Evolutionary conservation across 805 yeast species (phyloP).

Genomic region (Wickerhamiella sergipiensis): DNA sequence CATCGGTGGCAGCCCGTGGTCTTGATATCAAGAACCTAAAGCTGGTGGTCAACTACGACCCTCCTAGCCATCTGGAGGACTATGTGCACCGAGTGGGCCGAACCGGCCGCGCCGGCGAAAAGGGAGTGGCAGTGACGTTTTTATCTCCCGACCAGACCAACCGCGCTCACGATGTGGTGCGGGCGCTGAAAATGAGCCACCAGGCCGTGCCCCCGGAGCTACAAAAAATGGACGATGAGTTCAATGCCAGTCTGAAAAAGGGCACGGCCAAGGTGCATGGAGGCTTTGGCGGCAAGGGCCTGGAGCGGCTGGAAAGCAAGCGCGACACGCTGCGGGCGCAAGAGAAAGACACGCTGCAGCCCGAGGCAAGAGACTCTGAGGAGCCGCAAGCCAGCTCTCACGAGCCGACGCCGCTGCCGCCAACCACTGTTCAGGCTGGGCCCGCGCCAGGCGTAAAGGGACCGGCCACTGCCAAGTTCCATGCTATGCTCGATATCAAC

Average conservation of each 20-base stretch:
- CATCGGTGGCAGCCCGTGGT: conserved; percentile 92
- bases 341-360: conserved; percentile 22
- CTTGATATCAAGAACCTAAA: conserved; percentile 79
- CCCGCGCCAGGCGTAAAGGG: conserved; percentile 1
- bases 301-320: conserved; percentile 56
- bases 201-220: conserved; percentile 41
- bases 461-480: conserved; percentile 27
- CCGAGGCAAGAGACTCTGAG: conserved; percentile 9
- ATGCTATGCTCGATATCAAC: conserved; percentile 62
- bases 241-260: conserved; percentile 44
- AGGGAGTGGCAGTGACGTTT: conserved; percentile 67
- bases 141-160: conserved; percentile 48
- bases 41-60: conserved; percentile 67
- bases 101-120: conserved; percentile 81
- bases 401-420: neutral
- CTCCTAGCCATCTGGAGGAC: conserved; percentile 84
- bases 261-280: conserved; percentile 33
- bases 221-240: conserved; percentile 36
- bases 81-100: conserved; percentile 94
- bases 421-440: neutral
- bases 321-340: conserved; percentile 37
- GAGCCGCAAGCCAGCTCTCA: conserved; percentile 1
- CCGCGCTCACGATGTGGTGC: conserved; percentile 53
- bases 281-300: conserved; percentile 92
- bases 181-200: conserved; percentile 49